Conservation (phyloP, 306 rosid species). For the Adenanthera pavonina region DNA sequence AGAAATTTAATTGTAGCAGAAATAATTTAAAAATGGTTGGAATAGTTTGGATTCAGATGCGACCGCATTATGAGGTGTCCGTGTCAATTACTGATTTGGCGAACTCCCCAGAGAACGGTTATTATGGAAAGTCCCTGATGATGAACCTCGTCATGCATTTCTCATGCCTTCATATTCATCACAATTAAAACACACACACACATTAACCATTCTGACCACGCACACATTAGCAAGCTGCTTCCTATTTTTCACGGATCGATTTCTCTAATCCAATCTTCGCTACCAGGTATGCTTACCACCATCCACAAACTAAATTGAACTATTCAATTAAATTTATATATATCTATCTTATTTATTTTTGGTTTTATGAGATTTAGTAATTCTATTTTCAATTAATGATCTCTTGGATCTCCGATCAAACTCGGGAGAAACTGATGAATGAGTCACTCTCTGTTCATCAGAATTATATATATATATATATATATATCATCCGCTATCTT, state of each 20-base stretch:
- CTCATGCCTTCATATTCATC: constrained; percentile 18
- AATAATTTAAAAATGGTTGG: background rate
- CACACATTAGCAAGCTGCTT: background rate
- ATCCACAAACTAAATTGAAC: background rate
- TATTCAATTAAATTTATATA: background rate
- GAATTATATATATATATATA: background rate
- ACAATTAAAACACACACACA: background rate
- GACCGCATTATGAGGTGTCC: constrained; percentile 31
- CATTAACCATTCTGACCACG: background rate
- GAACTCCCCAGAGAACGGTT: constrained; percentile 46
- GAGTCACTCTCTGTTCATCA: background rate
- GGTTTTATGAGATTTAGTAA: background rate
- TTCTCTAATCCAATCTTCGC: constrained; percentile 35
- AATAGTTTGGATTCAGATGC: constrained; percentile 26
- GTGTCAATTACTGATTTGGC: constrained; percentile 42
- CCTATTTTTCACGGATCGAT: background rate
- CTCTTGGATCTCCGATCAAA: background rate
- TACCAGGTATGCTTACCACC: constrained; percentile 41
- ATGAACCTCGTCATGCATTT: constrained; percentile 44
- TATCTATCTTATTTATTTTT: background rate
- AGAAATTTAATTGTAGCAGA: no score
- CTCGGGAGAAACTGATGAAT: background rate
- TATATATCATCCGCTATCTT: background rate
- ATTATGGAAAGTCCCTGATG: constrained; percentile 45
- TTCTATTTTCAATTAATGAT: background rate